Evolutionary conservation across 805 yeast genomes (phyloP).

Genomic region (Cyberlindnera mississippiensis): DNA sequence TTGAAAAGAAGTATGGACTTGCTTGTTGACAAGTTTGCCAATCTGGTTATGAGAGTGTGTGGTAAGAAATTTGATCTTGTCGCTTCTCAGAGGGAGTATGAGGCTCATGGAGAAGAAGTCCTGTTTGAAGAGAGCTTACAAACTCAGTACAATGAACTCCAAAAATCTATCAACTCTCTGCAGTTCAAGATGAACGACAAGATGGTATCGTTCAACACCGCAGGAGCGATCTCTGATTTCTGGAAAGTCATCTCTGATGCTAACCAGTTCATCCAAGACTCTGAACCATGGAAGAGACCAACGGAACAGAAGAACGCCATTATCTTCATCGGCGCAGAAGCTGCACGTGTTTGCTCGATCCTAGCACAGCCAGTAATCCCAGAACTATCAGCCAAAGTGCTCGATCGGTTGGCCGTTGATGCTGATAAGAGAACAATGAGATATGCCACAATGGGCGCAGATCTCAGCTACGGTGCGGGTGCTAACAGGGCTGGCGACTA

Average conservation of each 20-base stretch:
- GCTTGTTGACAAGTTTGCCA: conserved; percentile 79
- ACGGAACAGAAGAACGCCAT: conserved; percentile 44
- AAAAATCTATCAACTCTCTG: conserved; percentile 33
- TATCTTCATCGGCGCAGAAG: conserved; percentile 66
- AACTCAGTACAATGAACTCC: conserved; percentile 24
- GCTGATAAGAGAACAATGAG: conserved; percentile 36
- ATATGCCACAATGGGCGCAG: conserved; percentile 52
- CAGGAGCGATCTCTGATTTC: conserved; percentile 51
- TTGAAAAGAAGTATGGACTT: conserved; percentile 53
- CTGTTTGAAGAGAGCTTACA: too few species aligned
- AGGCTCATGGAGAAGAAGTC: conserved; percentile 1
- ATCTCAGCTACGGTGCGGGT: conserved; percentile 54
- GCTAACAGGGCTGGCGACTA: conserved; percentile 49
- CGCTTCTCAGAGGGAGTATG: conserved; percentile 34
- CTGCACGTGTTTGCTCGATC: conserved; percentile 62
- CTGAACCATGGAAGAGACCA: conserved; percentile 68
- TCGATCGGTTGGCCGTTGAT: conserved; percentile 61
- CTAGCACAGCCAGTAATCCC: conserved; percentile 75
- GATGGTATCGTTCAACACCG: conserved; percentile 46
- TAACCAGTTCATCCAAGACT: conserved; percentile 61
- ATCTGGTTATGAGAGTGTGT: conserved; percentile 69
- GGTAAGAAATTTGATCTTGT: conserved; percentile 61
- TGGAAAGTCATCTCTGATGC: conserved; percentile 58
- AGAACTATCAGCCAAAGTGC: conserved; percentile 45
- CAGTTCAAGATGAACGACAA: conserved; percentile 37